Evolutionary conservation across 2,329 filamentous ascomycete genomes (phyloP).

Genomic region (Onygena corvina): DNA sequence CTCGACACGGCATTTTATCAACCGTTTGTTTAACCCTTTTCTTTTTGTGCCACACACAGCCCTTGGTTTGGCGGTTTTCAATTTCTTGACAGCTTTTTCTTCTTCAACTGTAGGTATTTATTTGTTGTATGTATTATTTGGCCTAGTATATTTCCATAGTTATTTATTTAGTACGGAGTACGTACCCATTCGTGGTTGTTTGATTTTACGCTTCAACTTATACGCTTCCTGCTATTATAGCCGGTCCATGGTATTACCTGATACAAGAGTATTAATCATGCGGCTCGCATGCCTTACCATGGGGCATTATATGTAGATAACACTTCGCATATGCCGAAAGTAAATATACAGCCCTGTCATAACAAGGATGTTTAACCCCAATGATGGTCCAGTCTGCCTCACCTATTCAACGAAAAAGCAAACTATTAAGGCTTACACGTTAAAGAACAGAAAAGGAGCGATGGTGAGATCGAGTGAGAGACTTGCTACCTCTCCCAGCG

Average conservation of each 20-base stretch:
- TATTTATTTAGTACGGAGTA: background rate
- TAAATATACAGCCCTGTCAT: background rate
- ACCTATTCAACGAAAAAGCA: background rate
- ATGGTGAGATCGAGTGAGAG: background rate
- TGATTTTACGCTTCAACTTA: too few species aligned
- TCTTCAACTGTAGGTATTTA: background rate
- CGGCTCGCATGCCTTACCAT: background rate
- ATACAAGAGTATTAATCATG: too few species aligned
- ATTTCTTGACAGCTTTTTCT: background rate
- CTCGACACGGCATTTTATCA: background rate
- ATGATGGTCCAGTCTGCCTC: background rate
- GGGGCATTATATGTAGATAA: background rate
- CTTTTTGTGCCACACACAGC: background rate
- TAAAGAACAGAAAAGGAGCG: background rate
- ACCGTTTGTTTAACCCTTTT: background rate
- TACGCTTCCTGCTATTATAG: too few species aligned
- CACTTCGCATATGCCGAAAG: background rate
- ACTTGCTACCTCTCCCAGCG: background rate
- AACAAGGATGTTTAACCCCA: background rate
- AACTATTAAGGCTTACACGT: background rate
- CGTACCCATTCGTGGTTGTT: background rate
- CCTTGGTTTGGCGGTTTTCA: background rate
- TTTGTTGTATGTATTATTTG: slow-evolving; percentile 3
- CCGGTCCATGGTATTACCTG: too few species aligned
- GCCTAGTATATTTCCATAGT: background rate